Conservation (phyloP, 371 early-diverging fungal species). For the Synchytrium microbalum region DNA sequence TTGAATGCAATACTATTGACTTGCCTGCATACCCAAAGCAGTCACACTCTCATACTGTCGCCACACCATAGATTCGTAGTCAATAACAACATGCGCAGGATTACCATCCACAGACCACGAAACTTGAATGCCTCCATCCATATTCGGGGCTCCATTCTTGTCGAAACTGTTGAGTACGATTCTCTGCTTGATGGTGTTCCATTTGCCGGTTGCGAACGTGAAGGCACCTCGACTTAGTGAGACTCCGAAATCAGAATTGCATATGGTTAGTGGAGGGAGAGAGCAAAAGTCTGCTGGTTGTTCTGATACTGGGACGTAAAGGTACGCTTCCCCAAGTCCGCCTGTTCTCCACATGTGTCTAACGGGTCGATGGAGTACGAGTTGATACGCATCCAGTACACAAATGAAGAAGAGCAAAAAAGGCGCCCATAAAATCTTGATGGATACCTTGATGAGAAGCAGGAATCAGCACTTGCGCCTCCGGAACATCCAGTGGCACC, state of each 20-base stretch:
- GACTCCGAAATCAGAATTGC: slow-evolving; percentile 3
- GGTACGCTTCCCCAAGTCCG: slow-evolving; percentile 7
- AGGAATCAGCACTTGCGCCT: not conserved
- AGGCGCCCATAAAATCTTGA: too few species aligned
- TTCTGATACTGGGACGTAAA: not conserved
- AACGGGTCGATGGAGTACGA: not conserved
- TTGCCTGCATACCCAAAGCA: slow-evolving; percentile 3
- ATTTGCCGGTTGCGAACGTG: slow-evolving; percentile 1
- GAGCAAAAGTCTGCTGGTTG: slow-evolving; percentile 6
- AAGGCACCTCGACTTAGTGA: slow-evolving; percentile 7
- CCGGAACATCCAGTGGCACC: slow-evolving; percentile 5
- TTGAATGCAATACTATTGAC: not conserved
- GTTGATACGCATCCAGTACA: not conserved
- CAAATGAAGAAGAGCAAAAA: not conserved
- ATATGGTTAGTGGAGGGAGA: slow-evolving; percentile 7
- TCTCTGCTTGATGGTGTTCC: slow-evolving; percentile 1
- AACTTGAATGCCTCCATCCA: slow-evolving; percentile 1
- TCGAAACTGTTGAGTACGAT: slow-evolving; percentile 7
- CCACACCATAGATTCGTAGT: not conserved
- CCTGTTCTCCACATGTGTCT: slow-evolving; percentile 3
- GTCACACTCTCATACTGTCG: not conserved
- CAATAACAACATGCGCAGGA: not conserved
- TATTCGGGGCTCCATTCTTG: not conserved
- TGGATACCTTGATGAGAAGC: slow-evolving; percentile 7
- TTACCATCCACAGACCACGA: not conserved